Evolutionary conservation across 2,329 filamentous ascomycete genomes (phyloP), one percentile per base, ranked within the genome.

Genomic region (Aspergillus glaucus): DNA sequence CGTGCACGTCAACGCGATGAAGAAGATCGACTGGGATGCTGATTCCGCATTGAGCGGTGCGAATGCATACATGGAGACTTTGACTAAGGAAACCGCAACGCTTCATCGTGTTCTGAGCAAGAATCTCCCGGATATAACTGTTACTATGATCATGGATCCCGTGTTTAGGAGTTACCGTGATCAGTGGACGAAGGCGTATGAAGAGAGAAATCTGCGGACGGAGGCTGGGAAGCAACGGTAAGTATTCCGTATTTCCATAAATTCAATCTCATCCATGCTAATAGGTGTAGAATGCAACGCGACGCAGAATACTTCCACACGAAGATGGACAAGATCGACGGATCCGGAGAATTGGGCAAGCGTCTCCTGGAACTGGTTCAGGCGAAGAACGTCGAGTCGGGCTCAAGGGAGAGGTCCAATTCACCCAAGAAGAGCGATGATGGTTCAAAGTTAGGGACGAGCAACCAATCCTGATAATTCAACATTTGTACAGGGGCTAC

Each of bases 71-170:
- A 92, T 95, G 83, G 90, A 95, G 69, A 91, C 84, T 1, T 70
- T 96, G 47, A 84, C 82, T 7, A 94, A 90, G 66, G 91, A 96
- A 62, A 95, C 91, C 0, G 82, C 82, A 3, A 93, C 86, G 1
- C 73, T 96, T 53, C 86, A 95, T 62, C 85, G 88, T 47, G 90
- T 93, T 9, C 75, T 96, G 52, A 85, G 81, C 51, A 91, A 89
- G 64, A 86, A 94, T 64, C 74, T 96, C 21, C 85, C 86, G 0
- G 87, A 93, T 54, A 77, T 79, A 47, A 85, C 86, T 1, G 84
- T 95, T 2, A 77, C 79, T 47, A 82, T 88, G 72, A 95, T 96
- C 60, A 95, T 95, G 87, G 74, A 78, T 17, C 86, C 88, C 1
- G 89, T 96, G 1, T 94, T 94, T 67, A 75, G 79, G 34, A 88